Percentiles rank a stretch among this genome's conserved stretches.
These are phyloP conservation scores for Suhomyces taliae DNA, from an alignment of 1,139 yeast species.

Conservation along the genomic window DNA sequence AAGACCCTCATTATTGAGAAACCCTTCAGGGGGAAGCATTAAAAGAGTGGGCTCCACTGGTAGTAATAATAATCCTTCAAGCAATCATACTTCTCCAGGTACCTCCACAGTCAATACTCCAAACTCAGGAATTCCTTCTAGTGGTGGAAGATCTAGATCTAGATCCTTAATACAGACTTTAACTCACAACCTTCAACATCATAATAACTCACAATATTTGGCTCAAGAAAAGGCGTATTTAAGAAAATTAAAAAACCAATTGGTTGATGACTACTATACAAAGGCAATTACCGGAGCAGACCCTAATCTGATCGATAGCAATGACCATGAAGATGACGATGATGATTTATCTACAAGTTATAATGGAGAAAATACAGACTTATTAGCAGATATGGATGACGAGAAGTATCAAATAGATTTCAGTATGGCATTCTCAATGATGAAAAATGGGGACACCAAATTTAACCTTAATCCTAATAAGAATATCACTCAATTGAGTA, in stretches of 20 bases:
- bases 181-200: conserved; percentile 22
- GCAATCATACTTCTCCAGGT: conserved; percentile 4
- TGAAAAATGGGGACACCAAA: conserved; percentile 28
- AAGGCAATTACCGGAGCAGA: conserved; percentile 53
- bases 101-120: conserved; percentile 3
- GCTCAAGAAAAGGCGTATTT: conserved; percentile 73
- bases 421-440: conserved; percentile 37
- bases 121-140: not conserved
- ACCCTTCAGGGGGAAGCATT: conserved; percentile 10
- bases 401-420: conserved; percentile 46
- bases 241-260: conserved; percentile 61
- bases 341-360: conserved; percentile 27
- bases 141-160: conserved; percentile 16
- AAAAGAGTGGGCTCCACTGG: conserved; percentile 2
- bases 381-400: conserved; percentile 45
- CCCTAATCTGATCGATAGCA: conserved; percentile 17
- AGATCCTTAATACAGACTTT: conserved; percentile 23
- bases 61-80: not conserved
- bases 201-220: conserved; percentile 41
- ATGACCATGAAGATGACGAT: conserved; percentile 21
- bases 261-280: conserved; percentile 68
- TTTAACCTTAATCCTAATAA: conserved; percentile 35
- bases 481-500: conserved; percentile 41
- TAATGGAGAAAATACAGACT: conserved; percentile 33
- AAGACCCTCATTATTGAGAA: conserved; percentile 17